Percentiles rank a stretch among this genome's conserved stretches.
phyloP scores from a whole-genome alignment of 495 filamentous ascomycete genomes.

The Penicillium chermesinum region DNA sequence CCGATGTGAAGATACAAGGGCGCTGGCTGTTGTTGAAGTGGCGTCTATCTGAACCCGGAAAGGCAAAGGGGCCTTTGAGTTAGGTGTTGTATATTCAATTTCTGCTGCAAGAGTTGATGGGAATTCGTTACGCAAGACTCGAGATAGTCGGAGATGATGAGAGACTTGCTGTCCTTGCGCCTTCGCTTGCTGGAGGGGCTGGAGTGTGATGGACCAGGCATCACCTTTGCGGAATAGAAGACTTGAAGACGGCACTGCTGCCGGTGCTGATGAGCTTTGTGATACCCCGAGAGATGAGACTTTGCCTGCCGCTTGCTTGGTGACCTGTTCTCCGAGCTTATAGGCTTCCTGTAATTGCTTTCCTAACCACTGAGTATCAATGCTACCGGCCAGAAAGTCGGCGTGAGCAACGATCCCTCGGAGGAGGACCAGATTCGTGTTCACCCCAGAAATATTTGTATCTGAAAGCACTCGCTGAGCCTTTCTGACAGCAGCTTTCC shows the following conservation, averaged over 20 bases:
- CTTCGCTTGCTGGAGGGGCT: conserved; percentile 20
- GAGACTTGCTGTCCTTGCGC: conserved; percentile 11
- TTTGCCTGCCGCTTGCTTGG: conserved; percentile 8
- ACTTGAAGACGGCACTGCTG: conserved; percentile 25
- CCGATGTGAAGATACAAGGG: conserved; percentile 45
- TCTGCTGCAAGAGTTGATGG: conserved; percentile 50
- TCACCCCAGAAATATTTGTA: conserved; percentile 48
- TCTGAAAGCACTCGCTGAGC: conserved; percentile 51
- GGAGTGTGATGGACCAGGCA: conserved; percentile 49
- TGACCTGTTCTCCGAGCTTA: conserved; percentile 25
- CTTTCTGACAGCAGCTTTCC: conserved; percentile 47
- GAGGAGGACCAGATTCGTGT: conserved; percentile 51
- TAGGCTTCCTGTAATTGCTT: conserved; percentile 36
- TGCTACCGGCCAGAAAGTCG: conserved; percentile 39
- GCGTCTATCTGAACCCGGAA: conserved; percentile 43
- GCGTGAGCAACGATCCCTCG: conserved; percentile 46
- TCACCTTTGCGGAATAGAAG: conserved; percentile 52
- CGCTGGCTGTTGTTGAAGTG: conserved; percentile 45
- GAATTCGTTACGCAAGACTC: conserved; percentile 55
- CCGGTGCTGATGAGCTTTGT: conserved; percentile 3
- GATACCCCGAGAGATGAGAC: neutral
- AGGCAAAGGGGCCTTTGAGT: conserved; percentile 21
- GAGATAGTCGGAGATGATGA: conserved; percentile 48
- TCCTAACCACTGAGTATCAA: conserved; percentile 57
- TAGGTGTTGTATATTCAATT: conserved; percentile 47